Evolutionary conservation across 176 grass and related monocot genomes (phyloP), one percentile per base, ranked within the genome.

Genomic region (Poa annua): DNA sequence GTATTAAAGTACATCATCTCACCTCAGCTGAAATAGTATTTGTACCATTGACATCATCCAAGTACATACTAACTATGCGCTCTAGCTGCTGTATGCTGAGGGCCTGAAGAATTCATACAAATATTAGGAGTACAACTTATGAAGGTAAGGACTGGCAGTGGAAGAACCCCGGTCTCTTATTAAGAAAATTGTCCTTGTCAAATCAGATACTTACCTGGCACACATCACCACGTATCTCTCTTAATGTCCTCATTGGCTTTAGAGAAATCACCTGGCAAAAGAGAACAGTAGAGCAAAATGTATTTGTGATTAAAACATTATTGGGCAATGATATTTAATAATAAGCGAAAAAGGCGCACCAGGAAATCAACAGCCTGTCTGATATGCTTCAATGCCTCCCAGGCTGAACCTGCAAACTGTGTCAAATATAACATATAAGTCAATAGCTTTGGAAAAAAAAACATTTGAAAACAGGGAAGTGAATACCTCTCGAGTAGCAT

Each of bases 41-140:
- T 45, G 94, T 90, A 79, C 92, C 94, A 88, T 94, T 94, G 80
- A 94, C 87, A 41, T 97, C 94, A 87, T 97, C 94, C 90, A 90
- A 94, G 55, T 97, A 97, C 90, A 90, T 90, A 79, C 89, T 77
- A 83, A 93, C 91, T 71, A 97, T 89, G 72, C 94, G 89, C 62
- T 97, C 90, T 78, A 97, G 85, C 81, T 97, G 94, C 54, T 94
- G 92, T 80, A 88, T 89, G 80, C 88, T 94, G 57, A 97, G 94
- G 35, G 84, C 85, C 94, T 97, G 86, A 78, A 84, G 80, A 82
- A 34, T 87, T 71, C 76, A 66, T 82, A 72, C 84, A 82, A 51
- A 47, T 13, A 90, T 39, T 71, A 71, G 51, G 21, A 76, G 50
- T 55, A 49, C 56, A 82, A 64, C 54, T 20, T 38, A 55, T 66